phyloP scores from a whole-genome alignment of 2,329 filamentous ascomycete species.

The Exophiala alcalophila region DNA sequence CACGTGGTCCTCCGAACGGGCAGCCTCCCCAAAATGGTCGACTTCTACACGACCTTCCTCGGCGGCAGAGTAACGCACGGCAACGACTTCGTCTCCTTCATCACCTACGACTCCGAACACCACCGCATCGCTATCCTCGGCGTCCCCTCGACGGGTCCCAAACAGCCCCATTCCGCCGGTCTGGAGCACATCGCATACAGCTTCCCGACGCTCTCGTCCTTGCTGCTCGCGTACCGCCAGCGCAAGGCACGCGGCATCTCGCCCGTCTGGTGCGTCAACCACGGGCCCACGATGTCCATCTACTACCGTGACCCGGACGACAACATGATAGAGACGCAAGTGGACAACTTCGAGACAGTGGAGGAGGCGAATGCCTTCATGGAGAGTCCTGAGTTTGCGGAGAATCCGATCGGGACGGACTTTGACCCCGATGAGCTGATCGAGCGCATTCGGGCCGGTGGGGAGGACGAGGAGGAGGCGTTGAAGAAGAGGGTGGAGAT shows the following conservation, averaged over 20 bases:
- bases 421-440: conserved; percentile 14
- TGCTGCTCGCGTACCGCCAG: conserved; percentile 40
- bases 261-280: conserved; percentile 48
- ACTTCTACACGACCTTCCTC: conserved; percentile 14
- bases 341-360: conserved; percentile 40
- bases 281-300: conserved; percentile 48
- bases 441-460: not conserved
- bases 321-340: conserved; percentile 49
- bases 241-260: conserved; percentile 8
- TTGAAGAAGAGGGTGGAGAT: conserved; percentile 8
- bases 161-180: not conserved
- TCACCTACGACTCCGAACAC: conserved; percentile 11
- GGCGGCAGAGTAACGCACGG: conserved; percentile 6
- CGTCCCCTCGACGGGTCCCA: conserved; percentile 29
- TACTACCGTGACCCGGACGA: conserved; percentile 53
- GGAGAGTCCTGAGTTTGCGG: conserved; percentile 1
- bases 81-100: conserved; percentile 11
- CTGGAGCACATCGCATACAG: conserved; percentile 9
- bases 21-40: conserved; percentile 9
- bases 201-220: not conserved
- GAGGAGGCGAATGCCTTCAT: conserved; percentile 11
- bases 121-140: conserved; percentile 46
- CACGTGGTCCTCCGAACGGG: conserved; percentile 21
- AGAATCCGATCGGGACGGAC: conserved; percentile 15
- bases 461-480: not conserved